Evolutionary conservation across 768 basidiomycete species (phyloP), one percentile per base, ranked within the genome.

Genomic region (Cyclocybe cylindracea): DNA sequence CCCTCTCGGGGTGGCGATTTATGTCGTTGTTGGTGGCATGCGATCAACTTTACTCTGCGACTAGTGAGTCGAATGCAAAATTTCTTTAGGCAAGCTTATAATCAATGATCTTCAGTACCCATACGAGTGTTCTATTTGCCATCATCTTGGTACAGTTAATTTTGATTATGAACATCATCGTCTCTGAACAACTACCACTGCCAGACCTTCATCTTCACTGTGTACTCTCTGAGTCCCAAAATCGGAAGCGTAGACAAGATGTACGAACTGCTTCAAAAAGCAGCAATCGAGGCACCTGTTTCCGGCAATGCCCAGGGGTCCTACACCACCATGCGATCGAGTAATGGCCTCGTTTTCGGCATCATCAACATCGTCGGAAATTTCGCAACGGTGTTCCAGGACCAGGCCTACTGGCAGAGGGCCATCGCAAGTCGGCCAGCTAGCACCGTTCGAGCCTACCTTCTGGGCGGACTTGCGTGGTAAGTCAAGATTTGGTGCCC

Each of bases 401-500:
- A 80, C 58, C 86, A 90, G 61, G 87, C 90, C 0, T 98, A 96
- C 69, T 96, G 91, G 86, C 91, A 94, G 63, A 80, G 92, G 10
- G 94, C 94, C 1, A 93, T 97, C 62, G 94, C 95, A 1, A 88
- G 86, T 53, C 74, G 85, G 11, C 93, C 92, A 0, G 85, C 83
- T 1, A 85, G 80, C n/a, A 89, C 88, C 10, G 93, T 95, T 52
- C 94, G 94, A 67, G 94, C 90, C 0, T 98, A 93, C 71, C 74
- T 95, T 3, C 77, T 94, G 7, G 95, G 94, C 39, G 94, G 94
- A 3, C 65, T 94, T 7, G 88, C 91, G 1, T 97, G 95, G 94
- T 24, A 24, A 5, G 24, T 24, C 24, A 24, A 5, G 4, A 5
- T 24, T 24, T 24, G 24, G 24, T 24, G 24, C 24, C 24, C 5